Percentiles rank a stretch among this genome's conserved stretches.
These are phyloP conservation scores for Sequoia sempervirens DNA, from an alignment of 75 land plant species.

Conservation along the genomic window DNA sequence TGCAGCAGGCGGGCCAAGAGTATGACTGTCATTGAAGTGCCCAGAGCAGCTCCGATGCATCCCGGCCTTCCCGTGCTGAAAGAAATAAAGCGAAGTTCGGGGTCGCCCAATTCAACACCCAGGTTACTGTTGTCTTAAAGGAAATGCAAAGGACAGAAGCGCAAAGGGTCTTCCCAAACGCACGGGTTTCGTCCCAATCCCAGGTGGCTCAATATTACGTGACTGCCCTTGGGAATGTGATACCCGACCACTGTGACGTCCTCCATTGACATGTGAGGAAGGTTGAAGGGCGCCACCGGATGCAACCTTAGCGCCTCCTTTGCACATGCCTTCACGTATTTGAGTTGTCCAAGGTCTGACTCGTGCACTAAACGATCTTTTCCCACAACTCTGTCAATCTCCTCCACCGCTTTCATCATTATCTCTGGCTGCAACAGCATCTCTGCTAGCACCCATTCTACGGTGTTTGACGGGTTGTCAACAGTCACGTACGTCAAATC, in stretches of 20 bases:
- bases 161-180: constrained; percentile 31
- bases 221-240: constrained; percentile 40
- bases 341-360: constrained; percentile 30
- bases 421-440: constrained; percentile 34
- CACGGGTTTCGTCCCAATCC: constrained; percentile 36
- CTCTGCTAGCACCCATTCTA: constrained; percentile 41
- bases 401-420: constrained; percentile 24
- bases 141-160: constrained; percentile 31
- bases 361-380: constrained; percentile 36
- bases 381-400: constrained; percentile 41
- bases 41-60: constrained; percentile 31
- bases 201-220: constrained; percentile 23
- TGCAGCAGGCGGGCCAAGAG: constrained; percentile 34
- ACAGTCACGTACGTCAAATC: constrained; percentile 24
- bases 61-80: constrained; percentile 33
- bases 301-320: constrained; percentile 39
- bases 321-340: constrained; percentile 21
- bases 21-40: constrained; percentile 17
- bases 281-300: constrained; percentile 32
- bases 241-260: constrained; percentile 37
- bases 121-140: background rate
- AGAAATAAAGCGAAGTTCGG: constrained; percentile 27
- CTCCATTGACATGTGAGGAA: constrained; percentile 34
- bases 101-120: constrained; percentile 17
- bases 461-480: constrained; percentile 31